Evolutionary conservation across 805 yeast genomes (phyloP), one percentile per base, ranked within the genome.

Genomic region (Metschnikowia shivogae): DNA sequence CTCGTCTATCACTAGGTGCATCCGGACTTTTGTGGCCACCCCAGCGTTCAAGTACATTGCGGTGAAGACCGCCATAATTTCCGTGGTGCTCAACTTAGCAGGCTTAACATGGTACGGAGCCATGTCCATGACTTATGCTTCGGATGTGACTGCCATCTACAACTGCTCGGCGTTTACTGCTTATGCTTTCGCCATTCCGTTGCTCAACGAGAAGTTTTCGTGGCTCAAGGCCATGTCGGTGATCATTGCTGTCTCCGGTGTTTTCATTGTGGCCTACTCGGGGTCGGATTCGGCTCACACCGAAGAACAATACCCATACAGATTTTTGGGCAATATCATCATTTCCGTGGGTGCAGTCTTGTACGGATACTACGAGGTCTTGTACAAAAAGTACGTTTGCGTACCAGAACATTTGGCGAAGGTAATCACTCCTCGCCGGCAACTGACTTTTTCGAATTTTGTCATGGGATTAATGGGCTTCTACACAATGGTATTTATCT

Each of bases 141-240:
- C 88, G 3, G 96, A 89, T 57, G 84, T 89, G 31, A 89, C 96
- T 2, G 96, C 96, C 3, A 88, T 88, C 48, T 89, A 88, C 67
- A 88, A 89, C 67, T 87, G 93, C 60, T 83, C 92, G 12, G 95
- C 96, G 0, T 89, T 89, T 61, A 84, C 90, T 4, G 96, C 96
- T 0, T 83, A 89, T 58, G 77, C 86, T 12, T 88, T 89, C 64
- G 88, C 95, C 3, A 81, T 89, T 24, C 86, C 89, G 1, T 63
- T 89, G 17, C 68, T 89, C 41, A 68, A 77, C 29, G 96, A 89
- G 57, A 68, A 64, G 39, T 79, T 87, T 56, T 77, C 82, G 3
- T 71, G 78, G 70, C 57, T 77, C 42, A 88, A 89, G 62, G 72
- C 80, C 8, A 57, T 71, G 26, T 78, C 89, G n/a, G 96, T 89